Percentiles rank a stretch among this genome's conserved stretches.
These are phyloP conservation scores for Geotrichum ghanense DNA, from an alignment of 805 yeast genomes.

Conservation along the genomic window DNA sequence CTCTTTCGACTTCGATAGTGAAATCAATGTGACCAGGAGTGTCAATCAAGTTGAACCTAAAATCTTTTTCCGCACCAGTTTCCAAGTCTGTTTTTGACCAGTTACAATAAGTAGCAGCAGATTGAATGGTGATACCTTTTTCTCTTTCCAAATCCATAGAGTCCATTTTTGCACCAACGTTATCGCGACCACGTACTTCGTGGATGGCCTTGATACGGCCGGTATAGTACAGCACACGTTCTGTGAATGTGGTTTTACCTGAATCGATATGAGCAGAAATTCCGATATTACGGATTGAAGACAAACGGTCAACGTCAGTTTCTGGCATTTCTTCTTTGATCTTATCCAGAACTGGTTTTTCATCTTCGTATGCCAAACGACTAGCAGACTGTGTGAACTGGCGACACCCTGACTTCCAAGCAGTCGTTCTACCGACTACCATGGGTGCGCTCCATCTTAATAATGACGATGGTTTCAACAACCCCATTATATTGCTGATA, in stretches of 20 bases:
- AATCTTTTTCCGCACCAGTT: constrained; percentile 39
- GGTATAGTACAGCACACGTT: constrained; percentile 89
- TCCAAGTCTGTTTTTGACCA: constrained; percentile 54
- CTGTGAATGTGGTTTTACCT: constrained; percentile 97
- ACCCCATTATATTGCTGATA: too few species aligned
- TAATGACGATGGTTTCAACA: too few species aligned
- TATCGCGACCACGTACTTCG: constrained; percentile 90
- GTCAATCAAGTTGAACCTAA: constrained; percentile 90
- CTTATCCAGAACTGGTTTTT: constrained; percentile 14
- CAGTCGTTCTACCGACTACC: too few species aligned
- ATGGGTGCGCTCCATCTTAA: too few species aligned
- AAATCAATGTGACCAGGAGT: constrained; percentile 99
- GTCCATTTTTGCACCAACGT: constrained; percentile 99
- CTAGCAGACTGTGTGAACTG: too few species aligned
- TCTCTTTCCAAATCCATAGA: constrained; percentile 98
- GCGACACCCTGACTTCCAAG: too few species aligned
- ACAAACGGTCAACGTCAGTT: constrained; percentile 32
- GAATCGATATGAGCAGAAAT: constrained; percentile 97
- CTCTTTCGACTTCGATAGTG: constrained; percentile 97
- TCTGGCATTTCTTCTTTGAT: constrained; percentile 22
- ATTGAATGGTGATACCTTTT: constrained; percentile 96
- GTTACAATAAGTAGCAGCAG: constrained; percentile 96
- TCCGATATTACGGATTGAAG: constrained; percentile 82
- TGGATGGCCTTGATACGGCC: constrained; percentile 96
- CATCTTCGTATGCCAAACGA: constrained; percentile 15